Percentiles rank a stretch among this genome's conserved stretches.
Evolutionary conservation across 148 eudicot genomes (phyloP).

Genomic region (Rhododendron ferrugineum): DNA sequence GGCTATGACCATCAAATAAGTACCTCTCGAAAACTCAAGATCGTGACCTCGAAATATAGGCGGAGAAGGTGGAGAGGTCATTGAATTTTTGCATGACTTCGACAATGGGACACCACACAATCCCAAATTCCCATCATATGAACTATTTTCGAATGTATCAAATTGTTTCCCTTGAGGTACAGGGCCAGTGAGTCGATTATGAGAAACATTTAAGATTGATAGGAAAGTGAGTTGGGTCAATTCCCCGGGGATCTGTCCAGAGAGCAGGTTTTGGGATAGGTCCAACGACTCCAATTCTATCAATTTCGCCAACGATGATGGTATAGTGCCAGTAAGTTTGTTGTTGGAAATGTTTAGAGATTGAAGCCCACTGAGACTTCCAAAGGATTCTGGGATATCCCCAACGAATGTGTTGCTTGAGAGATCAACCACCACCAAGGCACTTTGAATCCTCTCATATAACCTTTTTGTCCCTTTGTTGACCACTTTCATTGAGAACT

Average conservation of each 20-base stretch:
- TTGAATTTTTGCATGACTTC: slow-evolving; percentile 12
- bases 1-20: background rate
- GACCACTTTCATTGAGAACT: slow-evolving; percentile 2
- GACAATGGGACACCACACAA: slow-evolving; percentile 31
- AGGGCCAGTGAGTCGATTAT: slow-evolving; percentile 19
- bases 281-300: no score
- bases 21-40: background rate
- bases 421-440: no score
- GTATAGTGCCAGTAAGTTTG: no score
- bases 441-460: no score
- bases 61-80: background rate
- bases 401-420: no score
- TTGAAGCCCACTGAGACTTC: no score
- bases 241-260: no score
- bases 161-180: background rate
- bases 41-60: background rate
- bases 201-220: background rate
- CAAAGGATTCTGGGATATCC: no score
- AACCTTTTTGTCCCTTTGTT: background rate
- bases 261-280: no score
- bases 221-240: no score
- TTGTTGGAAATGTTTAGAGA: no score
- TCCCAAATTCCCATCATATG: slow-evolving; percentile 21
- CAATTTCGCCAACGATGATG: no score
- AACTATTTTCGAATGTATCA: slow-evolving; percentile 15